phyloP scores from a whole-genome alignment of 2,329 filamentous ascomycete genomes.

The Alternaria sp. region DNA sequence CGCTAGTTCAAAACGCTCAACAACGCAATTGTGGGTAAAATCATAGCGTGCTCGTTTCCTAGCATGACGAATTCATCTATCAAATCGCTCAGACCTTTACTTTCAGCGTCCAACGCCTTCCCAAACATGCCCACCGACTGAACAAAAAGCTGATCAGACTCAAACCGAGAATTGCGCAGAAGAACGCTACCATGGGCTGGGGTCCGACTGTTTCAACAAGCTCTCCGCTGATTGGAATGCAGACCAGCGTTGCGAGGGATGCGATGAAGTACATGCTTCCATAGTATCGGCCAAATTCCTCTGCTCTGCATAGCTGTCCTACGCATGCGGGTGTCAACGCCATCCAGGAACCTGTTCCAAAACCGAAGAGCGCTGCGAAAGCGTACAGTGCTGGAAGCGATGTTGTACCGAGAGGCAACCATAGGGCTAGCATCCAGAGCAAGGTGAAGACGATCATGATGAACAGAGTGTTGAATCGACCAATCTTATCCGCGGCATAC shows the following conservation, averaged over 20 bases:
- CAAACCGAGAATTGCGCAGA: conserved; percentile 39
- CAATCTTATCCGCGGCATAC: conserved; percentile 49
- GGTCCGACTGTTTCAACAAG: conserved; percentile 43
- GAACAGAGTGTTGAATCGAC: conserved; percentile 51
- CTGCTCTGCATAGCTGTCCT: conserved; percentile 54
- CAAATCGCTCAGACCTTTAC: conserved; percentile 20
- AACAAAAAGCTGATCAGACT: conserved; percentile 40
- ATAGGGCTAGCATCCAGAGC: conserved; percentile 45
- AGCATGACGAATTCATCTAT: background rate
- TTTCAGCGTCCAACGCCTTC: conserved; percentile 38
- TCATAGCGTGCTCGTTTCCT: background rate
- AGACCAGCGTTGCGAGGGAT: conserved; percentile 43
- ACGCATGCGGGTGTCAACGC: conserved; percentile 55
- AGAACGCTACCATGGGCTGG: conserved; percentile 43
- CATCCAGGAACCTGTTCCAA: conserved; percentile 56
- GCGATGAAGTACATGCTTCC: conserved; percentile 55
- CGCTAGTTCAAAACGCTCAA: background rate
- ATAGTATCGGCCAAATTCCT: conserved; percentile 59
- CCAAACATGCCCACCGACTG: conserved; percentile 46
- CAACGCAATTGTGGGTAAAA: background rate
- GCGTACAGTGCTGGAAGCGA: conserved; percentile 47
- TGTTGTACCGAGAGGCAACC: conserved; percentile 41
- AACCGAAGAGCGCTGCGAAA: conserved; percentile 54
- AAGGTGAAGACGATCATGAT: conserved; percentile 44
- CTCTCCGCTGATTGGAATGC: conserved; percentile 46